Percentiles rank a stretch among this genome's conserved stretches.
phyloP scores from a whole-genome alignment of 2,329 filamentous ascomycete species.

The Diaporthe capsici region DNA sequence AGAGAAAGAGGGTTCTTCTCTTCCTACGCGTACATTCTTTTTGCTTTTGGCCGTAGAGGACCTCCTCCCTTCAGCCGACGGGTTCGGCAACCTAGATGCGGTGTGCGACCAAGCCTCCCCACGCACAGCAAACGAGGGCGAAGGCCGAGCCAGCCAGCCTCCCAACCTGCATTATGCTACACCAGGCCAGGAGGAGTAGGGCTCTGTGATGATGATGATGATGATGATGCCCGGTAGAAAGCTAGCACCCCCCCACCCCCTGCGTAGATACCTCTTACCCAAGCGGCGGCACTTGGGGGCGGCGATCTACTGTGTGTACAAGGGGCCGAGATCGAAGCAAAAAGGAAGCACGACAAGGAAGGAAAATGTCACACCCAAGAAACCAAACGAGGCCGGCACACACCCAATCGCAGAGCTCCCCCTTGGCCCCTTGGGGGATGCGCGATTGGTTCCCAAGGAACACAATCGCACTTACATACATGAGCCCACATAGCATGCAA shows the following conservation, averaged over 20 bases:
- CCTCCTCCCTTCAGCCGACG: neutral
- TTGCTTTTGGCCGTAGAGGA: conserved; percentile 19
- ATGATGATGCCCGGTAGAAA: neutral
- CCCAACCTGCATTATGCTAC: neutral
- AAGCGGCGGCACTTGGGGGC: conserved; percentile 23
- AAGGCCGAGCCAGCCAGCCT: conserved; percentile 6
- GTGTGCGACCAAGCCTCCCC: conserved; percentile 12
- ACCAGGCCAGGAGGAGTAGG: conserved; percentile 3
- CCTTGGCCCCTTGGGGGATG: neutral
- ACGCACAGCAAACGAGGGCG: conserved; percentile 1
- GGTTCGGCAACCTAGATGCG: neutral
- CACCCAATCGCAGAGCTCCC: conserved; percentile 38
- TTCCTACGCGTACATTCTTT: neutral
- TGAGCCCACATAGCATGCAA: neutral
- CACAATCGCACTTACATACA: neutral
- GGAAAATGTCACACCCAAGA: neutral
- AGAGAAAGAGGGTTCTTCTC: conserved; percentile 12
- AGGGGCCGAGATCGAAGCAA: conserved; percentile 21
- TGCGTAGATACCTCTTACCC: neutral
- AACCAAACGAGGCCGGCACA: conserved; percentile 5
- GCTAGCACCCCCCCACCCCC: neutral
- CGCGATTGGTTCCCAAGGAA: conserved; percentile 29
- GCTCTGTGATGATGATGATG: neutral
- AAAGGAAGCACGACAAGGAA: neutral
- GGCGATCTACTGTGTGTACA: conserved; percentile 14